Evolutionary conservation across 1,284 basidiomycete species (phyloP).

Genomic region (Ganoderma lucidum): DNA sequence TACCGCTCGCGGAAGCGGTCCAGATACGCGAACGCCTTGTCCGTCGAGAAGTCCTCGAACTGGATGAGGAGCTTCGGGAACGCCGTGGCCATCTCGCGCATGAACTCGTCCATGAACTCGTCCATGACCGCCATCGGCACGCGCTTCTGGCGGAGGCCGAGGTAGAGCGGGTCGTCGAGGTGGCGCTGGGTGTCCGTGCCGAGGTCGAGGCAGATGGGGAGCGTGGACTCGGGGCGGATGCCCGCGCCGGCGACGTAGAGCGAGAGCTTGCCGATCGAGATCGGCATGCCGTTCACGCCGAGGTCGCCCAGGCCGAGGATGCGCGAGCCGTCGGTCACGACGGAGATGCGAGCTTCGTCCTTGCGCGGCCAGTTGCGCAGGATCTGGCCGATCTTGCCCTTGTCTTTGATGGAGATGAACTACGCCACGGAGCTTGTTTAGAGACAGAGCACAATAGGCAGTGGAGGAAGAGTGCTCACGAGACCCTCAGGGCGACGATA

Average conservation of each 20-base stretch:
- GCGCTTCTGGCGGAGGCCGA: slow-evolving; percentile 83
- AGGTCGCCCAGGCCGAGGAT: slow-evolving; percentile 95
- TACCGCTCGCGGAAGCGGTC: slow-evolving; percentile 78
- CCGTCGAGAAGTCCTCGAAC: slow-evolving; percentile 93
- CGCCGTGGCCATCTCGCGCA: slow-evolving; percentile 76
- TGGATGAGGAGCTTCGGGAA: slow-evolving; percentile 91
- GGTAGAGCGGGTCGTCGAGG: slow-evolving; percentile 90
- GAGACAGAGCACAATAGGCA: slow-evolving; percentile 13
- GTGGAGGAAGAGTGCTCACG: slow-evolving; percentile 49
- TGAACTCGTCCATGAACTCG: slow-evolving; percentile 94
- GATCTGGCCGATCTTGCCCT: slow-evolving; percentile 77
- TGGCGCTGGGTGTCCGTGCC: slow-evolving; percentile 89
- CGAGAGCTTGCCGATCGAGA: slow-evolving; percentile 92
- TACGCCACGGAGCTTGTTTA: slow-evolving; percentile 38
- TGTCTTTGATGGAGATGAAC: slow-evolving; percentile 90
- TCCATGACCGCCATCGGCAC: slow-evolving; percentile 71
- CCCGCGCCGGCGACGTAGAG: slow-evolving; percentile 91
- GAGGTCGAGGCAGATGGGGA: slow-evolving; percentile 88
- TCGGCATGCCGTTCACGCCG: slow-evolving; percentile 90
- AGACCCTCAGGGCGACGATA: slow-evolving; percentile 84
- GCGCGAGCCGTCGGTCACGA: slow-evolving; percentile 91
- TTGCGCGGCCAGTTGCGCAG: slow-evolving; percentile 81
- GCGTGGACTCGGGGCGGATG: slow-evolving; percentile 84
- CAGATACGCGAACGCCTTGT: slow-evolving; percentile 88
- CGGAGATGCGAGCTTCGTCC: slow-evolving; percentile 81